Percentiles rank a stretch among this genome's conserved stretches.
phyloP scores from a whole-genome alignment of 1,139 yeast species.

The Magnusiomyces ingens region DNA sequence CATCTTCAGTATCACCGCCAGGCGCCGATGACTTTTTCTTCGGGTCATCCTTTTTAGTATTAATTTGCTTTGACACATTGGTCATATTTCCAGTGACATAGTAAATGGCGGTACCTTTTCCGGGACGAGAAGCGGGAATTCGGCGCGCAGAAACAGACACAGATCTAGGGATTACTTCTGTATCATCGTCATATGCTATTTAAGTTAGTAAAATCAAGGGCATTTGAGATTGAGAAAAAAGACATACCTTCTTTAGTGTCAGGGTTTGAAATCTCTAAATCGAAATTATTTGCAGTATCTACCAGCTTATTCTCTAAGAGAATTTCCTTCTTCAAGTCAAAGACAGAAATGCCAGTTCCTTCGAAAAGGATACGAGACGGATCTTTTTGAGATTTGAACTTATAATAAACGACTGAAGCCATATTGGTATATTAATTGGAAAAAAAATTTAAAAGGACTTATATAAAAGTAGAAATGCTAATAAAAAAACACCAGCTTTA shows the following conservation, averaged over 20 bases:
- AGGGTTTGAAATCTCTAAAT: conserved; percentile 64
- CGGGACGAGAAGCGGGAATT: conserved; percentile 61
- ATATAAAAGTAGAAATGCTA: neutral
- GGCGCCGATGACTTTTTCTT: conserved; percentile 23
- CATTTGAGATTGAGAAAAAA: neutral
- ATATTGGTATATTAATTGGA: conserved; percentile 33
- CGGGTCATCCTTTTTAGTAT: conserved; percentile 16
- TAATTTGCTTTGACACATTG: conserved; percentile 23
- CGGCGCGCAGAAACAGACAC: conserved; percentile 76
- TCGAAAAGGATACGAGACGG: conserved; percentile 80
- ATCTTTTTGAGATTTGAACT: conserved; percentile 77
- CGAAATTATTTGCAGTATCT: conserved; percentile 71
- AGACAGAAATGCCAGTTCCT: conserved; percentile 93
- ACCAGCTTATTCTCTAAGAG: conserved; percentile 75
- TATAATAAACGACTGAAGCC: conserved; percentile 88
- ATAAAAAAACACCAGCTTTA: no score
- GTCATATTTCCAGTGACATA: conserved; percentile 64
- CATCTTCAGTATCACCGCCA: conserved; percentile 63
- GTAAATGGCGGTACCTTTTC: conserved; percentile 50
- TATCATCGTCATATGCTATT: conserved; percentile 73
- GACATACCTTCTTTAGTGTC: conserved; percentile 55
- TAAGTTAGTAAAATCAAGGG: neutral
- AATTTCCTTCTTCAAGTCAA: conserved; percentile 88
- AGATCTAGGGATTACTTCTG: conserved; percentile 76
- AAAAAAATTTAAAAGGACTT: conserved; percentile 1